A percentile compares a stretch with the other conserved stretches of the same genome.
Conservation (phyloP, 371 early-diverging fungal genomes). For the Rhizopus delemar region DNA sequence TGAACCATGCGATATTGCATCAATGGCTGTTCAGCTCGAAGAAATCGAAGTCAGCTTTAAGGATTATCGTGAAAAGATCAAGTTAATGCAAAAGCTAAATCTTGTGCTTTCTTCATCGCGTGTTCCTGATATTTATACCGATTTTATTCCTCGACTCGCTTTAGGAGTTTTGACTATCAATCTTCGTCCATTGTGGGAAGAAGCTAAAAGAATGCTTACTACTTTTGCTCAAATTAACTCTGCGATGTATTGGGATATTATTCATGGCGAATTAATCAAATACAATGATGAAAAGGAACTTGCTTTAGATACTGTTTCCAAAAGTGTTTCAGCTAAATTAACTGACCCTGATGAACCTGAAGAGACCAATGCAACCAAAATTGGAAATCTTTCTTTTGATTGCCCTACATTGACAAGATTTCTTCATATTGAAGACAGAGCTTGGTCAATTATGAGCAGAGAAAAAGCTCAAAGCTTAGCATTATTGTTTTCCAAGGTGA, state of each 20-base stretch:
- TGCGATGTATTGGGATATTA: constrained; percentile 63
- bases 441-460: constrained; percentile 40
- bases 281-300: constrained; percentile 62
- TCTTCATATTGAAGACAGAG: constrained; percentile 34
- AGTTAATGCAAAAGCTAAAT: constrained; percentile 69
- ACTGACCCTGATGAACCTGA: constrained; percentile 21
- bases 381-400: constrained; percentile 56
- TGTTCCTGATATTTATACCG: constrained; percentile 64
- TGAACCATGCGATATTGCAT: constrained; percentile 48
- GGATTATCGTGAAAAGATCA: constrained; percentile 78
- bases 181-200: constrained; percentile 84
- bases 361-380: constrained; percentile 46
- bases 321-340: constrained; percentile 28
- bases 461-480: constrained; percentile 41
- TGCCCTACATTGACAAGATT: constrained; percentile 56
- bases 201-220: constrained; percentile 64
- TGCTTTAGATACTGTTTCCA: constrained; percentile 57
- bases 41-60: constrained; percentile 58
- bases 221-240: constrained; percentile 53
- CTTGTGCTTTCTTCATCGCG: constrained; percentile 56
- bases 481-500: constrained; percentile 47
- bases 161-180: constrained; percentile 75
- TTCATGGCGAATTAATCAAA: constrained; percentile 58
- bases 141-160: constrained; percentile 61
- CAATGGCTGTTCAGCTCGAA: constrained; percentile 66